These are phyloP conservation scores for Penicillium flavigenum DNA, from an alignment of 495 filamentous ascomycete species.

Conservation along the genomic window DNA sequence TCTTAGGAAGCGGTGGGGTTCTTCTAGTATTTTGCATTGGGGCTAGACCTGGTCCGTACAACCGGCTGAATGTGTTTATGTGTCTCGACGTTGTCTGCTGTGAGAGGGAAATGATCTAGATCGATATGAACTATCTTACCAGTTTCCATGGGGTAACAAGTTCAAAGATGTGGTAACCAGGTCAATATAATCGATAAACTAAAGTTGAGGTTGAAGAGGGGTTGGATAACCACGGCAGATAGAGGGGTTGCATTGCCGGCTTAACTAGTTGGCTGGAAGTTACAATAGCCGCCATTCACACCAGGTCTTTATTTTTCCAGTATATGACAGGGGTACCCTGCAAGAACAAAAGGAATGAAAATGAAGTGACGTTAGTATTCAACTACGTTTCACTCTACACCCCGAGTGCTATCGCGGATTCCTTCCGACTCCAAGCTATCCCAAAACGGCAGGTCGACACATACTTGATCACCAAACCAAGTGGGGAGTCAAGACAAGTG, in stretches of 20 bases:
- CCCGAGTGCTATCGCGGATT: background rate
- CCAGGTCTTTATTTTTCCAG: background rate
- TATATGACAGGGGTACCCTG: background rate
- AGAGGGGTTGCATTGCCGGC: background rate
- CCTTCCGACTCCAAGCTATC: slow-evolving; percentile 8
- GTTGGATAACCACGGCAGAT: slow-evolving; percentile 7
- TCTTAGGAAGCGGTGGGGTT: too few relatives aligned
- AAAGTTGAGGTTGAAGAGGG: too few relatives aligned
- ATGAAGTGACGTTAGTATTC: background rate
- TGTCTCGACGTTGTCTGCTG: too few relatives aligned
- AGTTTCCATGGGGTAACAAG: too few relatives aligned
- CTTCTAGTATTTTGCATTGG: too few relatives aligned
- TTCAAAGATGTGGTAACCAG: too few relatives aligned
- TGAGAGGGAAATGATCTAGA: too few relatives aligned
- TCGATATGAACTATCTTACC: too few relatives aligned
- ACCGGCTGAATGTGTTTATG: too few relatives aligned
- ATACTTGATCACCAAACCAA: background rate
- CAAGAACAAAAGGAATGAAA: background rate
- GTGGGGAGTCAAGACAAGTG: background rate
- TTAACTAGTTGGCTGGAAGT: background rate
- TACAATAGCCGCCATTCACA: background rate
- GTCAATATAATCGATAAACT: too few relatives aligned
- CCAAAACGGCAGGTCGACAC: slow-evolving; percentile 32
- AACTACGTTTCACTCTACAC: background rate
- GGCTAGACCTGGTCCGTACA: too few relatives aligned